Evolutionary conservation across 306 rosid species (phyloP), one percentile per base, ranked within the genome.

Genomic region (Malus asiatica): DNA sequence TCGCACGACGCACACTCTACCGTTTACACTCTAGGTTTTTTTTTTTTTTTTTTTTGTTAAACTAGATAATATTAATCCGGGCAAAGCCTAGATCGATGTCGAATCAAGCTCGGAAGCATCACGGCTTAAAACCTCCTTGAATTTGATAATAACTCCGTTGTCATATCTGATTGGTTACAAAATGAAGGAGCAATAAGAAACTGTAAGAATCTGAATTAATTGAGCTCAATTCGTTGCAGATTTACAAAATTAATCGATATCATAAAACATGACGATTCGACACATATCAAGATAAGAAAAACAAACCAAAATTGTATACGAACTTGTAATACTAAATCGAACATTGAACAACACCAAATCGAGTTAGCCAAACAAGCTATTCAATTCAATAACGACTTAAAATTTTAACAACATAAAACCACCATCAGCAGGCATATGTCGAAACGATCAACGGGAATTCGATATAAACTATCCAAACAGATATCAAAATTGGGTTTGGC

Each of bases 381-480:
- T 51, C 57, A 51, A 63, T 58, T 61, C 12, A 18, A 40, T 20
- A 12, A 7, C 23, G 0, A 16, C 76, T 27, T n/a, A 13, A 23
- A n/a, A 4, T n/a, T 23, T 3, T 45, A 53, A 80, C 19, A 53
- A 80, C 19, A 0, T 22, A 1, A 66, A 83, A 58, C 51, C 8
- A 42, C 71, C 78, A 75, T 68, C 78, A 7, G 2, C 8, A 0
- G 6, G 83, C 58, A 25, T 25, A 25, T 25, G 25, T 25, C 25
- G 25, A 82, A 0, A 55, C 4, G 84, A 86, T 78, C 77, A 38
- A 71, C 7, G 2, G 42, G 33, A 67, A 70, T 83, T 66, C 4
- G 1, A 11, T 1, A 3, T 2, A 19, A 35, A 35, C 9, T 35
- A 35, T 35, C 40, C 8, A 35, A 35, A 35, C 0, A 35, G 2